Evolutionary conservation across 192 early-diverging fungal species (phyloP), one percentile per base, ranked within the genome.

Genomic region (Umbelopsis ramanniana): DNA sequence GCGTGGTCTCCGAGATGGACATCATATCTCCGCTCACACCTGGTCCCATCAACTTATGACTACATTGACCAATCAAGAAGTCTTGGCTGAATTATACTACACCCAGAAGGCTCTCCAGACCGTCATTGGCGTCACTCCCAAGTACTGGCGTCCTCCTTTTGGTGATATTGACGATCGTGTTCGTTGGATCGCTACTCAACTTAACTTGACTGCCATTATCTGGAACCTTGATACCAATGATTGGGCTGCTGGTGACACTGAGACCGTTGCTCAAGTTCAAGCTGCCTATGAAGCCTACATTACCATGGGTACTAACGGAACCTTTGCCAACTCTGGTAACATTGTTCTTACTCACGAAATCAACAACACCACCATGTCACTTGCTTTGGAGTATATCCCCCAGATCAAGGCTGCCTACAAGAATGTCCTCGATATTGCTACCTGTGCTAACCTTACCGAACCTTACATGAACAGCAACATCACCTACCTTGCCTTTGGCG

Each of bases 81-180:
- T 76, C 33, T 29, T 74, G 6, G 82, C 81, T 14, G 87, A 89
- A 67, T 68, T 89, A 1, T 72, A 85, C 52, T 83, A 77, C 67
- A 79, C 81, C 11, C 84, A 84, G 53, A 75, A 79, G 46, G 81
- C 78, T 2, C 79, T 91, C 68, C 48, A 85, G 67, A 73, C 40
- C 7, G 81, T 76, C 19, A 68, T 71, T 29, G 88, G 88, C 15
- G 22, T 83, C 11, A 72, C 76, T 23, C 86, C 89, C 19, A 76
- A 75, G 74, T 87, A 83, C 79, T 87, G 85, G 82, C 84, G 90
- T 75, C 83, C 89, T 21, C 80, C 83, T 48, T 84, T 69, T 26
- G 87, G 87, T 46, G 86, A 88, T 71, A 78, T 84, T 17, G 88
- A 89, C 63, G 83, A 85, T 22, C 76, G 88, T 52, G 82, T 88